A percentile compares a stretch with the other conserved stretches of the same genome.
phyloP scores from a whole-genome alignment of 169 alveolate genomes.

The Sarcocystis neurona region DNA sequence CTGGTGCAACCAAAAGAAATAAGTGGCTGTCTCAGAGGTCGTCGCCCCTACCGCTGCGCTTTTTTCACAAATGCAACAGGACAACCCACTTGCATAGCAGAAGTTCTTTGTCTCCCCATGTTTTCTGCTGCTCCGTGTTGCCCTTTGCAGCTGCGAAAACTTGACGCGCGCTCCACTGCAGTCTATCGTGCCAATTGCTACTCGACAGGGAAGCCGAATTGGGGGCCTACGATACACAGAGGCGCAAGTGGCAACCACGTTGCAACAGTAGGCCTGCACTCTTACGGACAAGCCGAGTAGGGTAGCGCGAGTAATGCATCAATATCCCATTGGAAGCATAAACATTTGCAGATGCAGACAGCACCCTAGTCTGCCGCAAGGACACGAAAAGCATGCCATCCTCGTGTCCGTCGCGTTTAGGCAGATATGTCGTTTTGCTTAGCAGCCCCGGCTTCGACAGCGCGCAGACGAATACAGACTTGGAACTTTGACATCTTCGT shows the following conservation, averaged over 20 bases:
- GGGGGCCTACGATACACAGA: constrained; percentile 42
- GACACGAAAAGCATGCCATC: background rate
- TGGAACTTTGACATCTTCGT: no score
- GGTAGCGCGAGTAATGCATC: background rate
- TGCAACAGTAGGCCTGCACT: background rate
- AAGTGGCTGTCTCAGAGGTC: background rate
- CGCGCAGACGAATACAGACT: no score
- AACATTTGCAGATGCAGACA: background rate
- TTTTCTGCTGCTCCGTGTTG: background rate
- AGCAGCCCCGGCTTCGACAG: no score
- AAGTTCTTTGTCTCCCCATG: constrained; percentile 2
- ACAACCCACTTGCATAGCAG: constrained; percentile 9
- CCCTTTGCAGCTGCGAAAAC: background rate
- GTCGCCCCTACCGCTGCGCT: background rate
- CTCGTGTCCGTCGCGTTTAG: no score
- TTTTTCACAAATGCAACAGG: background rate
- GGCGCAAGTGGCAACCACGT: background rate
- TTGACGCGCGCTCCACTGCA: constrained; percentile 62
- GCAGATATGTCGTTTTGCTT: no score
- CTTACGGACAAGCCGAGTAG: background rate
- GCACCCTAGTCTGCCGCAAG: background rate
- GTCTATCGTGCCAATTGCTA: constrained; percentile 67
- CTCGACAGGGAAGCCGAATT: constrained; percentile 53
- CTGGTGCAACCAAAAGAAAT: background rate
- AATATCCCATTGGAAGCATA: background rate